Percentiles rank a stretch among this genome's conserved stretches.
These are phyloP conservation scores for Rhizophlyctis rosea DNA, from an alignment of 192 early-diverging fungal species.

Conservation along the genomic window DNA sequence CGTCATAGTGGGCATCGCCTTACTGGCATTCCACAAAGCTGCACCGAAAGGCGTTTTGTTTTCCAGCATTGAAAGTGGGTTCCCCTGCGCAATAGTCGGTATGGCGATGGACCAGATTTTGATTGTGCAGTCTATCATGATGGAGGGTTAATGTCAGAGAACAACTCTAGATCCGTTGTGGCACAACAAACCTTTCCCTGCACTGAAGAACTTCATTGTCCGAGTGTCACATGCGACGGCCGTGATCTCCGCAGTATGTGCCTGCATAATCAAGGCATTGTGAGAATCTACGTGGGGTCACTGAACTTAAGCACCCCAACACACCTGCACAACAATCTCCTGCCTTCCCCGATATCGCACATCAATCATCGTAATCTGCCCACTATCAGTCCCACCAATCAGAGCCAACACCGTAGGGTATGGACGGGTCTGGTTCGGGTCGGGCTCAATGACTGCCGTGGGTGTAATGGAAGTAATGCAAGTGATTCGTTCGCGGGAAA, in stretches of 20 bases:
- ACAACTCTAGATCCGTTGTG: conserved; percentile 1
- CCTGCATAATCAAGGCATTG: conserved; percentile 20
- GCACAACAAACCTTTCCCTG: conserved; percentile 28
- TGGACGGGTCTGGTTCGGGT: conserved; percentile 15
- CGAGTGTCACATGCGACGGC: conserved; percentile 21
- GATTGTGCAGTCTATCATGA: conserved; percentile 29
- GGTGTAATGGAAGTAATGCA: not conserved
- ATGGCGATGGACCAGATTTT: conserved; percentile 37
- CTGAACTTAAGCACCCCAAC: not conserved
- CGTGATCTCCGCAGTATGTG: conserved; percentile 32
- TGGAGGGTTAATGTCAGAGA: conserved; percentile 1
- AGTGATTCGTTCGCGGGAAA: not conserved
- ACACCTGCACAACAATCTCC: conserved; percentile 26
- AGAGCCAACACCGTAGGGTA: conserved; percentile 35
- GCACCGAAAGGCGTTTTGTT: not conserved
- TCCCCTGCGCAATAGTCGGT: not conserved
- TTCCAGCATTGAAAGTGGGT: not conserved
- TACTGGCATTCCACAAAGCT: not conserved
- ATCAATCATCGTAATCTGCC: conserved; percentile 47
- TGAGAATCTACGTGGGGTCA: not conserved
- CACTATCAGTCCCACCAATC: conserved; percentile 46
- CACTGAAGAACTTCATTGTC: conserved; percentile 26
- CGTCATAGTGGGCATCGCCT: not conserved
- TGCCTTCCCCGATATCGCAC: conserved; percentile 30
- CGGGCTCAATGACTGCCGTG: conserved; percentile 16